These are phyloP conservation scores for Penicillium canescens DNA, from an alignment of 495 filamentous ascomycete species.

Conservation along the genomic window DNA sequence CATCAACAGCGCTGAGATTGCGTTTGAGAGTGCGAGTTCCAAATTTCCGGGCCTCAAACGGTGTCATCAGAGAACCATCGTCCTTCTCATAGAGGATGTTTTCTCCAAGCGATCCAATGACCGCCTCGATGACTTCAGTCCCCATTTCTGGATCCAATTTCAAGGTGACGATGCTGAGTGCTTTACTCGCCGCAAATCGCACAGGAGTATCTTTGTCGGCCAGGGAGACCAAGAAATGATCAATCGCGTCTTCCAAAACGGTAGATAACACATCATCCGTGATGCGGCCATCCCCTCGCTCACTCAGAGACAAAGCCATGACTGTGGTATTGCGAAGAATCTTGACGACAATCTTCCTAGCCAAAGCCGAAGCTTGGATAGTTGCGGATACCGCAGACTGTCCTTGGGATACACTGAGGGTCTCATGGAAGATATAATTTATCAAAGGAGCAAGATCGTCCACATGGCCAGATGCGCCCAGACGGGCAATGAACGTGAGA, in stretches of 20 bases:
- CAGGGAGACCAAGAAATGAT: conserved; percentile 68
- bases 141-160: conserved; percentile 79
- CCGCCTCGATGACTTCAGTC: conserved; percentile 79
- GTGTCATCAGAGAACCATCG: conserved; percentile 38
- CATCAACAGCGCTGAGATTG: conserved; percentile 71
- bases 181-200: conserved; percentile 87
- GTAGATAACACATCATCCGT: conserved; percentile 46
- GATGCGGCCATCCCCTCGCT: conserved; percentile 34
- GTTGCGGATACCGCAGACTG: conserved; percentile 40
- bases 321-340: conserved; percentile 70
- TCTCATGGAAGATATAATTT: conserved; percentile 48
- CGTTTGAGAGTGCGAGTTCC: conserved; percentile 41
- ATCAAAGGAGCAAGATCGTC: conserved; percentile 54
- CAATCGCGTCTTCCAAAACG: conserved; percentile 57
- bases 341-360: conserved; percentile 80
- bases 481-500: conserved; percentile 73
- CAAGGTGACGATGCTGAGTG: conserved; percentile 79
- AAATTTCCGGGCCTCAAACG: conserved; percentile 33
- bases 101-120: conserved; percentile 71
- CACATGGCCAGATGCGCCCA: conserved; percentile 59
- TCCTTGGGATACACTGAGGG: conserved; percentile 40
- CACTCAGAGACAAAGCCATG: conserved; percentile 53
- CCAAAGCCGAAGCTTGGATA: conserved; percentile 68
- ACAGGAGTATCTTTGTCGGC: conserved; percentile 88
- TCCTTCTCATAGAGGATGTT: conserved; percentile 69